Evolutionary conservation across 2,329 filamentous ascomycete genomes (phyloP), one percentile per base, ranked within the genome.

Genomic region (Claviceps monticola): DNA sequence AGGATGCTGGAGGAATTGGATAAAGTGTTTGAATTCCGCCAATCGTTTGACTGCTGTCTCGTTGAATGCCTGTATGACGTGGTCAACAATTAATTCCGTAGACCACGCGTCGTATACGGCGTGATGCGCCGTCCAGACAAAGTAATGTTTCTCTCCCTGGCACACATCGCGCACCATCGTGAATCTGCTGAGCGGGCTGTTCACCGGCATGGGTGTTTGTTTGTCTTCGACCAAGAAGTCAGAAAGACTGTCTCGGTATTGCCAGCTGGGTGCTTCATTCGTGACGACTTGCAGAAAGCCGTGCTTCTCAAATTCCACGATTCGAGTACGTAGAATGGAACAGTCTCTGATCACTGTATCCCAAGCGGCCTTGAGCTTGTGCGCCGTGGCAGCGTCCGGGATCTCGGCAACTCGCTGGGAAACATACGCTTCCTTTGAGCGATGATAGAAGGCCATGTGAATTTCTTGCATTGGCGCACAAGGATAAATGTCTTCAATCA

Each of bases 61-160:
- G 13, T 48, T 49, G 47, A 60, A 60, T 2, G 51, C 51, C 19
- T 55, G 49, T 9, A 53, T 46, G 1, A 57, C 48, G 3, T 54
- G 39, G 9, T 55, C 50, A 14, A 60, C 46, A 7, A 62, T 51
- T 5, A 74, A 58, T 2, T 68, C 67, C 65, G 74, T 68, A 0
- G 68, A 72, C 73, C 73, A 75, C 17, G 74, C 74, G 50, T 78
- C 75, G 51, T 77, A 78, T 0, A 76, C 59, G 8, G 69, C 69
- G 54, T 78, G 74, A 38, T 61, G 59, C 5, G 57, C 52, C 8
- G 53, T 55, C 56, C 51, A 60, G n/a, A 59, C 23, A 34, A 60
- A 52, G 3, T 36, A 50, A 11, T 41, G 45, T 4, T 45, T 39
- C 3, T 53, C 26, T 34, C 29, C 29, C 16, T 42, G 47, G 0